Conservation (phyloP, 2,329 filamentous ascomycete species). For the Aspergillus udagawae region DNA sequence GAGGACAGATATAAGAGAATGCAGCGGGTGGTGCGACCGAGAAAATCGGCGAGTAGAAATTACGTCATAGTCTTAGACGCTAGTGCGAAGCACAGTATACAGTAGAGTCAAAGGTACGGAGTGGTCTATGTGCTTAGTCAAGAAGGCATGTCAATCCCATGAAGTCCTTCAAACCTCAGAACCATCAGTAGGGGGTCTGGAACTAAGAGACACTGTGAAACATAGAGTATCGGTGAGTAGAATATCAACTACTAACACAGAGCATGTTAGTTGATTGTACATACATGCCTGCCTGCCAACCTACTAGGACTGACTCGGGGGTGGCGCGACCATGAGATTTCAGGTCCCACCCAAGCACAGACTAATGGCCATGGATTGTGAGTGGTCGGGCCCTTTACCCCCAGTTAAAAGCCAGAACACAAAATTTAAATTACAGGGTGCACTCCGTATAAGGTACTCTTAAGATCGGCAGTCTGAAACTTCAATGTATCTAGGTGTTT, state of each 20-base stretch:
- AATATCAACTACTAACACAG: not conserved
- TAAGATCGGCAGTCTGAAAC: not conserved
- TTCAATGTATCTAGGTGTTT: not conserved
- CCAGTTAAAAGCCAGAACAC: not conserved
- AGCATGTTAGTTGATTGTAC: not conserved
- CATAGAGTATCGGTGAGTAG: not conserved
- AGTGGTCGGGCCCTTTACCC: not conserved
- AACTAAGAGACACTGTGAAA: too few relatives aligned
- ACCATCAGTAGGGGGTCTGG: too few relatives aligned
- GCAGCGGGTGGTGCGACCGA: not conserved
- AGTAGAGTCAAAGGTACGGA: not conserved
- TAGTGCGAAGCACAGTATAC: not conserved
- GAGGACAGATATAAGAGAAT: not conserved
- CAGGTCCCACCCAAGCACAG: not conserved
- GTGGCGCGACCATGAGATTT: not conserved
- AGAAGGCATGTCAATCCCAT: too few relatives aligned
- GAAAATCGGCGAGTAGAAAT: not conserved
- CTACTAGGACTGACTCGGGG: not conserved
- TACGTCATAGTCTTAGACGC: not conserved
- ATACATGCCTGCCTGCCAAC: not conserved
- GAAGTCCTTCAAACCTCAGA: too few relatives aligned
- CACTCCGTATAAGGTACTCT: too few relatives aligned
- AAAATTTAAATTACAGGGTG: not conserved
- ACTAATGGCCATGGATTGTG: not conserved
- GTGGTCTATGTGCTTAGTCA: too few relatives aligned